Base-by-base conservation (phyloP, 352 stramenopile genomes). In the Pythium folliculosum region DNA sequence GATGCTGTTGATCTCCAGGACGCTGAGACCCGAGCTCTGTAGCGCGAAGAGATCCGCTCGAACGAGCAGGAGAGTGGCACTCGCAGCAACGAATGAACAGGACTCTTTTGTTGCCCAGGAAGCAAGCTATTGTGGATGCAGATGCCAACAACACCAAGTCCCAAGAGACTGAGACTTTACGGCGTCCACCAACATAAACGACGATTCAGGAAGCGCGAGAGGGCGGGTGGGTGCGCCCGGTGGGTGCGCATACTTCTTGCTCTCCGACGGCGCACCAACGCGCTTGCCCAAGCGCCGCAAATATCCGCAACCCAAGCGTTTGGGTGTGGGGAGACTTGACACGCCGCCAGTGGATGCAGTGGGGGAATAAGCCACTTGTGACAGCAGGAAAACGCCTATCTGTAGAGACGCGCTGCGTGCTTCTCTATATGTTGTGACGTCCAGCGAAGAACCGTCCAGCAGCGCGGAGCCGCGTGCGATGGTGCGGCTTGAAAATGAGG, bases 371-470 rank as follows among this genome's bases (percentile, higher is more conserved):
- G 47, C 22, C 43, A 22, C 16, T 22, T 8, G 44, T 27, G 5
- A 32, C 27, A 32, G 27, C 5, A 2, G 27, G 27, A 5, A 12
- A 17, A 2, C 8, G 44, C 44, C 44, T 19, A 25, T 50, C 44
- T 25, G 44, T 50, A 50, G 44, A 50, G 44, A 50, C 44, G 44
- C 44, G 44, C n/a, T 25, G 3, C 7, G 10, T 23, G 43, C 14
- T 22, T 12, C 43, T 40, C 35, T 40, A 5, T 40, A 40, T 7
- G 12, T 32, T 5, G 27, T 32, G 27, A 32, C 27, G 27, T 32
- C 27, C 35, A 40, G 35, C 35, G 1, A 40, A 40, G 27, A 43
- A 56, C 50, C n/a, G 19, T 65, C 32, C 58, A 65, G 45, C 45
- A 54, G 19, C 6, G 0, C 32, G 32, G 8, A 13, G 4, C 21